Base-by-base conservation (phyloP, 2,329 filamentous ascomycete genomes). In the Sporothrix protearum region DNA sequence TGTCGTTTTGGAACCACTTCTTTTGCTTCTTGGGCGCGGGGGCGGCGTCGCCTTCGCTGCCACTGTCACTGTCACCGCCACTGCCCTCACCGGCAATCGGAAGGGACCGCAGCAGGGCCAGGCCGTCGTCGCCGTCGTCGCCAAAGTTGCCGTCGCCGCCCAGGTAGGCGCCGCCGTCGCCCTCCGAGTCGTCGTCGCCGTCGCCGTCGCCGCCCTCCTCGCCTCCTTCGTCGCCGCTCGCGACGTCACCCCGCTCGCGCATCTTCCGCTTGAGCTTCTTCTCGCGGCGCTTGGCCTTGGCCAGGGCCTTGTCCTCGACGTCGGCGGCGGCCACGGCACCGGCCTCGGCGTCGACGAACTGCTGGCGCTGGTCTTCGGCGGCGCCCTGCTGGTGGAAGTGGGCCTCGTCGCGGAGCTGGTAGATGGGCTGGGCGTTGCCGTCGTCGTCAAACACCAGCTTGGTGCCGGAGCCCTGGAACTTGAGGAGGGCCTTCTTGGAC, bases 371-470 rank as follows among this genome's bases (percentile, higher is more conserved):
- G 66, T 87, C 87, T 75, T 94, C 91, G 2, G 92, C 91, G 30
- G 90, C 84, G 47, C 95, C 96, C 70, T 89, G 87, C 51, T 87
- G 86, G 74, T 84, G 85, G 85, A 98, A 99, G 75, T 90, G 88
- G 0, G 90, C 89, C 81, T 97, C 93, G 80, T 92, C 88, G 78
- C 95, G 91, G 75, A 99, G 89, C 79, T 97, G 92, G 82, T 98
- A 97, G 16, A 96, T 80, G 74, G 92, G 88, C 80, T 96, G 94
- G 2, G 94, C 86, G 73, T 92, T 90, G 76, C 94, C 95, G 42
- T 97, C 93, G 64, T 97, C 94, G 81, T 98, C 95, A 79, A 95
- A 99, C 5, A 97, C 86, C 8, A 97, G 83, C 79, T 96, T 97
- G 53, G 88, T 90, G 14, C 93, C 92, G 78, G 91, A 92, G 78